Evolutionary conservation across 31 red algal genomes (phyloP).

Genomic region (Bonnemaisonia californica): DNA sequence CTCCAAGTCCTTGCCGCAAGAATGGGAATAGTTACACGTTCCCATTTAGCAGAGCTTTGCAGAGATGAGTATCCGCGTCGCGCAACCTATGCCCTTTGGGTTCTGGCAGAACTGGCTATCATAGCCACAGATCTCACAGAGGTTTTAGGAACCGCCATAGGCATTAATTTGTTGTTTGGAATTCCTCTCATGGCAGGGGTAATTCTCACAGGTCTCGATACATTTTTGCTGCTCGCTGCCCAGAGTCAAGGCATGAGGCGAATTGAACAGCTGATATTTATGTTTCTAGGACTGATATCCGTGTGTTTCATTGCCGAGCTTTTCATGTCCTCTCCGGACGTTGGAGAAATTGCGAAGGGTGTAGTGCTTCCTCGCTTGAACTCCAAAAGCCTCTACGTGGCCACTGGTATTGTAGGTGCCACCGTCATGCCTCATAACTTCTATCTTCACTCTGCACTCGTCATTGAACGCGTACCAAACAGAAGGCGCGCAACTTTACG

Average conservation of each 20-base stretch:
- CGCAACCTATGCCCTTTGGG: constrained; percentile 68
- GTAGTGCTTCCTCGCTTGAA: constrained; percentile 73
- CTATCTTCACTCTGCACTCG: constrained; percentile 93
- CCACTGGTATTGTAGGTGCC: constrained; percentile 88
- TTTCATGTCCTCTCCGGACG: constrained; percentile 68
- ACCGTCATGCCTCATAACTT: constrained; percentile 99
- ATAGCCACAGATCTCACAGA: constrained; percentile 94
- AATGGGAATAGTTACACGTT: constrained; percentile 87
- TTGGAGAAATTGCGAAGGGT: constrained; percentile 40
- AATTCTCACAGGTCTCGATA: constrained; percentile 76
- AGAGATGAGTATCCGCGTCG: constrained; percentile 81
- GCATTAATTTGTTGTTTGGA: constrained; percentile 81
- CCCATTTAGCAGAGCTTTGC: constrained; percentile 90
- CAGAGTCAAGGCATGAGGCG: constrained; percentile 77
- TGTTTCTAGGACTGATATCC: constrained; percentile 80
- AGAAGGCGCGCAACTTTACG: constrained; percentile 59
- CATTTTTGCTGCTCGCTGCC: constrained; percentile 79
- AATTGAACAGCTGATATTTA: constrained; percentile 83
- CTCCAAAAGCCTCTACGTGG: constrained; percentile 73
- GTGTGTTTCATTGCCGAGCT: constrained; percentile 89
- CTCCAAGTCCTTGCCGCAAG: constrained; percentile 83
- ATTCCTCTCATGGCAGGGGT: constrained; percentile 84
- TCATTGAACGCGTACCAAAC: constrained; percentile 84
- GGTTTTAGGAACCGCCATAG: constrained; percentile 93
- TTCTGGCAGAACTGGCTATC: constrained; percentile 84